A percentile compares a stretch with the other conserved stretches of the same genome.
Conservation (phyloP, 768 basidiomycete species). For the Cytidiella melzeri region DNA sequence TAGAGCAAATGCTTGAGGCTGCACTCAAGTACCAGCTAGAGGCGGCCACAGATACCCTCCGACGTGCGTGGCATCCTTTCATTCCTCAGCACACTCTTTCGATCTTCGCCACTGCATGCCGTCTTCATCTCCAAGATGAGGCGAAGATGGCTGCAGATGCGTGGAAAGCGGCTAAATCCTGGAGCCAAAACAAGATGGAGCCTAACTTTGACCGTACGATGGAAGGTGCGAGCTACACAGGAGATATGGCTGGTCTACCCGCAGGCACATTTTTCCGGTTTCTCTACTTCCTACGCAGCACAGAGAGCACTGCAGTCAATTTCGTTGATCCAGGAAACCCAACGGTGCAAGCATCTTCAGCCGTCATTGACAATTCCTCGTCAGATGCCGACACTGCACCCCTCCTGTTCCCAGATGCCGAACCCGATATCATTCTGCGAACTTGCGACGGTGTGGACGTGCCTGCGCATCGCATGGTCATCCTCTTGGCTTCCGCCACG, state of each 20-base stretch:
- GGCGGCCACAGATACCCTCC: conserved; percentile 8
- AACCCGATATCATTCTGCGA: not conserved
- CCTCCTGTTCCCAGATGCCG: not conserved
- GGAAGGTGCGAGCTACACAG: not conserved
- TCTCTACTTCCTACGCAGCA: conserved; percentile 17
- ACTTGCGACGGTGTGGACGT: not conserved
- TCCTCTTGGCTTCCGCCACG: not conserved
- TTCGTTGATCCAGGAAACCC: too few relatives aligned
- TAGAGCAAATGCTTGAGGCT: too few relatives aligned
- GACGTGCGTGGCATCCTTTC: too few relatives aligned
- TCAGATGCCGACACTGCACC: conserved; percentile 25
- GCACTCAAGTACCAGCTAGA: conserved; percentile 25
- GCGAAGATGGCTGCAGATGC: conserved; percentile 13
- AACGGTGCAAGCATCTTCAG: too few relatives aligned
- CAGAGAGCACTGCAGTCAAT: conserved; percentile 27
- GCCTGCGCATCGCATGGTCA: not conserved
- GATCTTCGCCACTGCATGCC: conserved; percentile 23
- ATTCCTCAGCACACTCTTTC: conserved; percentile 20
- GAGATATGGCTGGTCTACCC: not conserved
- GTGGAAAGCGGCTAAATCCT: not conserved
- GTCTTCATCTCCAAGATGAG: conserved; percentile 30
- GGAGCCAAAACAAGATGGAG: conserved; percentile 25
- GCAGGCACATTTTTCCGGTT: conserved; percentile 1
- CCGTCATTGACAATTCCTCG: conserved; percentile 29
- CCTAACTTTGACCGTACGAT: conserved; percentile 35